Evolutionary conservation across 306 rosid species (phyloP), one percentile per base, ranked within the genome.

Genomic region (Psophocarpus tetragonolobus): DNA sequence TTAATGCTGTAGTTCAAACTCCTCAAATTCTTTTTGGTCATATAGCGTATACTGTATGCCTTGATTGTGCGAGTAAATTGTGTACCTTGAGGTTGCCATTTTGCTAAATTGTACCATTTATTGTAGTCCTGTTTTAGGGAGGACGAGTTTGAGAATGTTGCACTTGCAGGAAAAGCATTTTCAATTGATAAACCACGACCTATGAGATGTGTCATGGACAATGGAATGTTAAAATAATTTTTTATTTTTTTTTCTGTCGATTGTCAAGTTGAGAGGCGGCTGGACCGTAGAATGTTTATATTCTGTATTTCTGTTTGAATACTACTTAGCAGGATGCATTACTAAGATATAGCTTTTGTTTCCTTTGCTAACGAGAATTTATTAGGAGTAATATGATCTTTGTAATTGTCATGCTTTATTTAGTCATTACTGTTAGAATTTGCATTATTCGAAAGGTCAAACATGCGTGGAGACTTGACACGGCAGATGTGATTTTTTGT

Each of bases 11-110:
- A 75, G 57, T 27, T 68, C 56, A 61, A 73, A 33, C 68, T 76
- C 85, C 78, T 71, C 75, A 85, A 30, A 85, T 75, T 68, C 86
- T 81, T 84, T 91, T 82, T 80, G 82, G 72, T 14, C 85, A 63
- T 65, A 44, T 41, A 21, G 84, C 48, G 71, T 77, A 84, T 57
- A 33, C 86, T 81, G 80, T 87, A 72, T 81, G 54, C 82, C 72
- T 41, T 68, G 81, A 53, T 80, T 72, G 63, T 85, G 62, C 33
- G 71, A 77, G 80, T 33, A 47, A 80, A 74, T 48, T 71, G 56
- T 76, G 81, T 51, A 57, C 80, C 68, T 76, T 67, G 74, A 23
- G 75, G 36, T 24, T 75, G 73, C 77, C 69, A 72, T 75, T 72
- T 68, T 76, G 75, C 32, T 58, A 60, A 80, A 60, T 13, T 68